Percentiles rank a stretch among this genome's conserved stretches.
Evolutionary conservation across 176 grass and related monocot genomes (phyloP).

Genomic region (Oryza australiensis): DNA sequence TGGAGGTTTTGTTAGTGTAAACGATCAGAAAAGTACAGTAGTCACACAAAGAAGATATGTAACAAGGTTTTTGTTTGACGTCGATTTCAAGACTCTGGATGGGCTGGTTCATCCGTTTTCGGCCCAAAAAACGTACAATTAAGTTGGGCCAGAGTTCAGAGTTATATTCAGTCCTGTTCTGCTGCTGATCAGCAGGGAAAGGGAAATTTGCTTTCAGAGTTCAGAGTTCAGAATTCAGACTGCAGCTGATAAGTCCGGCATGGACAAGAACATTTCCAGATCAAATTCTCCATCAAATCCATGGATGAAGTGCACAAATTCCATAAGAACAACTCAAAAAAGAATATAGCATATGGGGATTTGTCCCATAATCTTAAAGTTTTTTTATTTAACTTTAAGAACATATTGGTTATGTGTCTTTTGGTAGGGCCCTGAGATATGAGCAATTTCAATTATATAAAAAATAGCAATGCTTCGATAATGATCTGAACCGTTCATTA

Average conservation of each 20-base stretch:
- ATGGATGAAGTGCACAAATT: neutral
- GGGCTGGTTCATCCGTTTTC: neutral
- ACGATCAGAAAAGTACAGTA: constrained; percentile 10
- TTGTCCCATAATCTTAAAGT: no score
- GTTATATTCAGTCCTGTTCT: neutral
- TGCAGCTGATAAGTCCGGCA: neutral
- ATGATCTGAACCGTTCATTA: no score
- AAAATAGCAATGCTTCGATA: no score
- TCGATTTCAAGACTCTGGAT: neutral
- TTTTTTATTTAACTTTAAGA: no score
- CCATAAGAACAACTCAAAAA: neutral
- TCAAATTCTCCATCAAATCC: neutral
- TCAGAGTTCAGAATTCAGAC: neutral
- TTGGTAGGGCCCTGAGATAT: no score
- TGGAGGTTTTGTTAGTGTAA: neutral
- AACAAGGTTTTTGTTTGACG: neutral
- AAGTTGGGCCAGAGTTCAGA: neutral
- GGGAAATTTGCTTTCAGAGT: neutral
- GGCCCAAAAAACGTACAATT: neutral
- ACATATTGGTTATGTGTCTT: no score
- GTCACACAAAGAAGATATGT: neutral
- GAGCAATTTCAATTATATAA: no score
- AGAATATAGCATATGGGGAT: no score
- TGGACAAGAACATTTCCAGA: neutral
- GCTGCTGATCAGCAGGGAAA: no score